These are phyloP conservation scores for Chlamydomonas sp. DNA, from an alignment of 139 green algal species.

Conservation along the genomic window DNA sequence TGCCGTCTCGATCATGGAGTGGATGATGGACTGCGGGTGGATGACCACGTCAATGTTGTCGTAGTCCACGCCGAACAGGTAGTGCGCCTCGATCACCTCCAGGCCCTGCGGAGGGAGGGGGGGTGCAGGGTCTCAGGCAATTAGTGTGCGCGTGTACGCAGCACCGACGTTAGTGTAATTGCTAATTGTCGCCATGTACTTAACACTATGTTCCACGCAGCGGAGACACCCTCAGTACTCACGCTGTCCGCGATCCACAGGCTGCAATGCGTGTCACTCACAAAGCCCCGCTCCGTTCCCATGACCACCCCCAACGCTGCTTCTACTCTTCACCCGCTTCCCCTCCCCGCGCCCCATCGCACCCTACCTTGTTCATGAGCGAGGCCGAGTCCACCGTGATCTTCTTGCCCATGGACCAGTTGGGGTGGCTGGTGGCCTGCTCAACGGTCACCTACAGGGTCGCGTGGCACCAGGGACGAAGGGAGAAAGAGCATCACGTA, in stretches of 20 bases:
- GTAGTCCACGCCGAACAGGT: conserved; percentile 96
- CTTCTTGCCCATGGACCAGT: conserved; percentile 98
- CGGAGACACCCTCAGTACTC: no score
- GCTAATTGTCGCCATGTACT: neutral
- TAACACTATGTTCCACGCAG: conserved; percentile 24
- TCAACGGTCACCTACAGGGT: conserved; percentile 56
- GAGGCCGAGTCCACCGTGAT: conserved; percentile 98
- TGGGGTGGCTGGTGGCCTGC: conserved; percentile 84
- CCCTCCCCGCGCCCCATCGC: neutral
- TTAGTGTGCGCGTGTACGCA: neutral
- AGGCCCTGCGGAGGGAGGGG: conserved; percentile 63
- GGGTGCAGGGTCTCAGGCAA: neutral
- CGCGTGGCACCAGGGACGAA: neutral
- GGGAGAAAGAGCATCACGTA: neutral
- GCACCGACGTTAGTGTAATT: neutral
- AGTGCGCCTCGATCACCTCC: conserved; percentile 99
- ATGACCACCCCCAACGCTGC: neutral
- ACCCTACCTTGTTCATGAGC: conserved; percentile 97
- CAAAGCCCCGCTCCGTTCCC: neutral
- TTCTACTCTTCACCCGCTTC: neutral
- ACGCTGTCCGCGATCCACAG: no score
- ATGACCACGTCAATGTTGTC: conserved; percentile 99
- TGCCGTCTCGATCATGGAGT: conserved; percentile 98
- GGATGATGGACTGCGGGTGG: conserved; percentile 99
- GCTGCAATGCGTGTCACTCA: conserved; percentile 1